These are phyloP conservation scores for Mycena rebaudengoi DNA, from an alignment of 768 basidiomycete genomes.

Conservation along the genomic window DNA sequence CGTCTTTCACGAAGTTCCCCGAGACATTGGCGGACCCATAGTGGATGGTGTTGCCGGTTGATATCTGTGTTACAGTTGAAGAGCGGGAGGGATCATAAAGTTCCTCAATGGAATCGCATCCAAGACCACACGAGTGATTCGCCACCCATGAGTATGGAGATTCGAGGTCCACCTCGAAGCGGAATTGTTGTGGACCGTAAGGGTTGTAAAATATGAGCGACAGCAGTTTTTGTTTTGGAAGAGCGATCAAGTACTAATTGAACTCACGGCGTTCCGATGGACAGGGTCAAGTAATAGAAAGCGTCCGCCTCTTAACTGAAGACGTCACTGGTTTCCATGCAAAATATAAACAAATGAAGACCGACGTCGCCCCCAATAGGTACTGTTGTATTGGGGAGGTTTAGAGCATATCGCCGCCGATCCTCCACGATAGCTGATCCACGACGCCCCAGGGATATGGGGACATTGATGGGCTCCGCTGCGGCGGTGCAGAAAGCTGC, in stretches of 20 bases:
- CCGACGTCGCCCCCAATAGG: conserved; percentile 2
- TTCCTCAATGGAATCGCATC: not conserved
- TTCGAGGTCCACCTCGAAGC: not conserved
- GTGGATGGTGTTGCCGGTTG: not conserved
- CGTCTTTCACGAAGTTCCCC: conserved; percentile 7
- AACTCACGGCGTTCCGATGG: conserved; percentile 10
- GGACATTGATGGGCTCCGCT: conserved; percentile 6
- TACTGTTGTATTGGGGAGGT: conserved; percentile 1
- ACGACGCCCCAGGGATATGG: conserved; percentile 6
- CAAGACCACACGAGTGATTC: not conserved
- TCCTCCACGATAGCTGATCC: conserved; percentile 2
- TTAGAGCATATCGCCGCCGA: conserved; percentile 5
- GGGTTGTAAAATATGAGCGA: not conserved
- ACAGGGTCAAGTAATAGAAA: not conserved
- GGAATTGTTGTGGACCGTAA: too few relatives aligned
- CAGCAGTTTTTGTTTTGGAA: not conserved
- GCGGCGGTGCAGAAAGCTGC: conserved; percentile 1
- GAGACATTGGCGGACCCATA: conserved; percentile 2
- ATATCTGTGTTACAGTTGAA: conserved; percentile 1
- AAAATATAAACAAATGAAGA: too few relatives aligned
- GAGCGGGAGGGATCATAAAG: conserved; percentile 1
- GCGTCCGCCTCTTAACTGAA: not conserved
- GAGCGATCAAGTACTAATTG: not conserved
- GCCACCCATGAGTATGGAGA: conserved; percentile 1
- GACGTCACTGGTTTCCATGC: not conserved